Base-by-base conservation (phyloP, 2,329 filamentous ascomycete genomes). In the Ramularia collo-cygni region DNA sequence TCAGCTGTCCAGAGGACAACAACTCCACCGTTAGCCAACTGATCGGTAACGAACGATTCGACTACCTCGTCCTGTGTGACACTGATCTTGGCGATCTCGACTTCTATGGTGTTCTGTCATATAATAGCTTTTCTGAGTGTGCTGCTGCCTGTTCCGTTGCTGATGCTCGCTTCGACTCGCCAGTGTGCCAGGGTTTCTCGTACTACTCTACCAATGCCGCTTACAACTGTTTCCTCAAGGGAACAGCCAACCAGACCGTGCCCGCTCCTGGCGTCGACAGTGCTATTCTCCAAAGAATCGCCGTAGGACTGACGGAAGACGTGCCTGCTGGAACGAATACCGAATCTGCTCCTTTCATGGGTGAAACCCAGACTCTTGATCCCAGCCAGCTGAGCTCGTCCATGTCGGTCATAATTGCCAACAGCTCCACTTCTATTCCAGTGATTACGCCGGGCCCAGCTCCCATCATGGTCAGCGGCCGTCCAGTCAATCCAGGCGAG, bases 141-240 rank as follows among this genome's bases (percentile, higher is more conserved):
- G 51, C 54, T 10, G 56, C 54, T 14, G 57, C 60, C 35, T 62
- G 60, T 38, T 60, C 59, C 7, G 32, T 47, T 8, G 54, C 52
- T n/a, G 51, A 62, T 39, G 43, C 46, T 26, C 46, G 50, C 4
- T 52, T 59, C 35, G 48, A 54, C 27, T 39, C 35, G 4, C 52
- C 54, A 1, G 53, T 57, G n/a, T 63, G 59, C 43, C 50, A 58
- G 40, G 58, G 54, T 26, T 50, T 56, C 7, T 55, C 53, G 4
- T 60, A 53, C 50, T 56, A 54, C 41, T 46, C 47, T n/a, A 39
- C 46, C 19, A 34, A 36, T 16, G 37, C 48, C 13, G 54, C 51
- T 8, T 49, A 48, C 27, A 61, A 60, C 34, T 63, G 60, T 38
- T 58, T 60, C 46, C 39, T 63, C 34, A 61, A 61, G 40, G 36